phyloP scores from a whole-genome alignment of 2,329 filamentous ascomycete species.

The Pseudogymnoascus sp. region DNA sequence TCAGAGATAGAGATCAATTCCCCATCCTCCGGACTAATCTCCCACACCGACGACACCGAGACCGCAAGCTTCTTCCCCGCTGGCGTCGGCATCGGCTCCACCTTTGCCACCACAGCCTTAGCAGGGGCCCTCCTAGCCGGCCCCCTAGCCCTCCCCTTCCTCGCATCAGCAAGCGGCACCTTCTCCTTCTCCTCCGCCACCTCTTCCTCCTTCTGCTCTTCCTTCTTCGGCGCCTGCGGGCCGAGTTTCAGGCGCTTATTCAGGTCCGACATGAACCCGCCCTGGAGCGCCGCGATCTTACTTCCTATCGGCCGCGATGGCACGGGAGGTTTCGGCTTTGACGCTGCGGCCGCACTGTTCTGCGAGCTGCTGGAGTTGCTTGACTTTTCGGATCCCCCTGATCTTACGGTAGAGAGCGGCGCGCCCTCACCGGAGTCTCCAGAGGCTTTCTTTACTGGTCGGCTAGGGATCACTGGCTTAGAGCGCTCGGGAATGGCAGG shows the following conservation, averaged over 20 bases:
- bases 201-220: constrained; percentile 55
- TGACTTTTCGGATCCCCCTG: constrained; percentile 26
- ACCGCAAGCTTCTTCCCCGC: constrained; percentile 27
- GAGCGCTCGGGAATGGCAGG: constrained; percentile 28
- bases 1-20: constrained; percentile 32
- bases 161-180: constrained; percentile 76
- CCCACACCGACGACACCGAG: constrained; percentile 41
- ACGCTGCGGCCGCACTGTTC: constrained; percentile 39
- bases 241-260: constrained; percentile 85
- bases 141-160: constrained; percentile 84
- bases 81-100: constrained; percentile 30
- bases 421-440: constrained; percentile 32
- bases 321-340: constrained; percentile 76
- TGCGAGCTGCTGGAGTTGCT: constrained; percentile 30
- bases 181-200: constrained; percentile 59
- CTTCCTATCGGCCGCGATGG: constrained; percentile 70
- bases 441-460: constrained; percentile 52
- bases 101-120: constrained; percentile 33
- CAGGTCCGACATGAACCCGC: constrained; percentile 86
- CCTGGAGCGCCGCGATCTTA: constrained; percentile 88
- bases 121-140: constrained; percentile 69
- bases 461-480: constrained; percentile 44
- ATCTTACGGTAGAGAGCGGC: constrained; percentile 23
- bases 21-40: constrained; percentile 47
- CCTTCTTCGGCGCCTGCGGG: constrained; percentile 72